Evolutionary conservation across 768 basidiomycete species (phyloP).

Genomic region (Amanita molliuscula): DNA sequence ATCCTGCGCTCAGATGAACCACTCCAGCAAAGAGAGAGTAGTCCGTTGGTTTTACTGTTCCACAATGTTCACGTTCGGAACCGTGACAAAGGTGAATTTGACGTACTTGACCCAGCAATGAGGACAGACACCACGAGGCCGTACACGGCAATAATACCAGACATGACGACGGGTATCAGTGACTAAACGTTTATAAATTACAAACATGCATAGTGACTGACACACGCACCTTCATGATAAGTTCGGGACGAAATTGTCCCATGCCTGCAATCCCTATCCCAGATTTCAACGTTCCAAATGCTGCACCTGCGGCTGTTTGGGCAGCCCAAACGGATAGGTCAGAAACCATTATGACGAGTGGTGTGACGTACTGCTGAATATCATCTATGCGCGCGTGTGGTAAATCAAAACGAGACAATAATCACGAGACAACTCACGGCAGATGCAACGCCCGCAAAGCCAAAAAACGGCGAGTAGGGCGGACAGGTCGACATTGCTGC

Average conservation of each 20-base stretch:
- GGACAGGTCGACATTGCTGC: conserved; percentile 61
- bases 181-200: conserved; percentile 38
- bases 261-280: conserved; percentile 96
- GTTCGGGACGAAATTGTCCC: conserved; percentile 87
- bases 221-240: conserved; percentile 87
- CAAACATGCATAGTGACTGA: background rate
- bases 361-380: conserved; percentile 73
- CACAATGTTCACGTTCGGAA: conserved; percentile 8
- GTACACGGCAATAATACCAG: conserved; percentile 96
- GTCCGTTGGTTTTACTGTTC: conserved; percentile 48
- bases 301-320: conserved; percentile 76
- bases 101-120: conserved; percentile 57
- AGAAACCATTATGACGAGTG: background rate
- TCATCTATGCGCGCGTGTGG: conserved; percentile 56
- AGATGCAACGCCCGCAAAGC: conserved; percentile 92
- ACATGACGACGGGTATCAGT: conserved; percentile 95
- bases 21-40: conserved; percentile 86
- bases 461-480: conserved; percentile 96
- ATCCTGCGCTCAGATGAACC: conserved; percentile 84
- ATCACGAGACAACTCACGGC: conserved; percentile 45
- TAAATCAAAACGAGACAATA: background rate
- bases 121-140: conserved; percentile 93
- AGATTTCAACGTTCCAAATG: conserved; percentile 92
- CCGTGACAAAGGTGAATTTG: background rate
- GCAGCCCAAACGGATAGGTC: background rate